Conservation (phyloP, 140 eudicot species). For the Cichorium intybus region DNA sequence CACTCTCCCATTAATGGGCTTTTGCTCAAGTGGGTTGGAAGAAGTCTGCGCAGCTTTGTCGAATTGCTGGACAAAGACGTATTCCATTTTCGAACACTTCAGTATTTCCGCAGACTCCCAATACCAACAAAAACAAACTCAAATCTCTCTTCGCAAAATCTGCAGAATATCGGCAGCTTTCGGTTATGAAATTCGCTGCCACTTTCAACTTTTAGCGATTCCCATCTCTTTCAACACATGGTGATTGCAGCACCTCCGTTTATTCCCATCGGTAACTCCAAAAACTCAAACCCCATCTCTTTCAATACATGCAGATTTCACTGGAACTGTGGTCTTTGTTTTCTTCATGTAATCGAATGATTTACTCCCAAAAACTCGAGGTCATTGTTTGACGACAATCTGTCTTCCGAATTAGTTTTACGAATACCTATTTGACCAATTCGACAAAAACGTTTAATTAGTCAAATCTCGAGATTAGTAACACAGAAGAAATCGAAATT, state of each 20-base stretch:
- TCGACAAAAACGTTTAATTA: conserved; percentile 4
- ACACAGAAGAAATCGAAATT: neutral
- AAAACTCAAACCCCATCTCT: conserved; percentile 9
- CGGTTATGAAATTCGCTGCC: conserved; percentile 21
- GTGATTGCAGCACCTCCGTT: conserved; percentile 32
- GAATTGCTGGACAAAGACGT: conserved; percentile 16
- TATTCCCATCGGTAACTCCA: conserved; percentile 30
- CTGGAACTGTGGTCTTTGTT: conserved; percentile 2
- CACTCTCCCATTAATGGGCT: conserved; percentile 17
- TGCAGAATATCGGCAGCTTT: conserved; percentile 24
- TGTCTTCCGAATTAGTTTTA: neutral
- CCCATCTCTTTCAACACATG: conserved; percentile 22
- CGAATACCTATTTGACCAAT: conserved; percentile 16
- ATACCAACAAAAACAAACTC: conserved; percentile 20
- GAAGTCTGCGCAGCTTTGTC: conserved; percentile 19
- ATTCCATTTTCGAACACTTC: neutral
- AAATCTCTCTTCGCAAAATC: conserved; percentile 13
- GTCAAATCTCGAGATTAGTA: conserved; percentile 10
- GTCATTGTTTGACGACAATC: neutral
- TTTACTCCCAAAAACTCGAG: neutral
- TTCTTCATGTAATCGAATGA: conserved; percentile 1
- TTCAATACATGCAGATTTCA: neutral
- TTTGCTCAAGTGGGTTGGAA: neutral
- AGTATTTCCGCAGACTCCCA: conserved; percentile 15
- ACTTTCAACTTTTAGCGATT: conserved; percentile 25